phyloP scores from a whole-genome alignment of 2,329 filamentous ascomycete species.

The Nakataea oryzae region DNA sequence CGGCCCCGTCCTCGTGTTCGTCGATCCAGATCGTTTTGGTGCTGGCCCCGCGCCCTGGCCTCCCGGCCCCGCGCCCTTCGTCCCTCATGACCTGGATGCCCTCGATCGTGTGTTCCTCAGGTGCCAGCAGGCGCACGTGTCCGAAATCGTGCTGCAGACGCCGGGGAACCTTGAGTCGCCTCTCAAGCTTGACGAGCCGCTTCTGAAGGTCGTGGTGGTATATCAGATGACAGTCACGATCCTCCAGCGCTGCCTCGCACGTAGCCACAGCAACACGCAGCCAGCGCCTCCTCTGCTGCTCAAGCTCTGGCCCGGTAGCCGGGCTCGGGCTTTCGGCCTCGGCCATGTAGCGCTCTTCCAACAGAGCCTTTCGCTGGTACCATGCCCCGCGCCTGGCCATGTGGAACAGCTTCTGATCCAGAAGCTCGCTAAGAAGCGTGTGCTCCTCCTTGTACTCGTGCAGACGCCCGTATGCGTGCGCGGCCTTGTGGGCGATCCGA shows the following conservation, averaged over 20 bases:
- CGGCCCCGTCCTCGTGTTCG: constrained; percentile 51
- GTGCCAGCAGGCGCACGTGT: constrained; percentile 68
- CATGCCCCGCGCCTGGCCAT: constrained; percentile 74
- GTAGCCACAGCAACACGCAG: constrained; percentile 65
- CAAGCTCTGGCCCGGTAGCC: constrained; percentile 20
- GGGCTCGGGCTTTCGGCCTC: constrained; percentile 35
- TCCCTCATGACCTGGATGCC: constrained; percentile 68
- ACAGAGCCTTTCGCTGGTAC: constrained; percentile 89
- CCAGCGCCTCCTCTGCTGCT: constrained; percentile 70
- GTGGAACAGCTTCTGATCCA: constrained; percentile 77
- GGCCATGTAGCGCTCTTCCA: constrained; percentile 94
- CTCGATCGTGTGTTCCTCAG: constrained; percentile 63
- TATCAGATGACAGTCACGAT: constrained; percentile 80
- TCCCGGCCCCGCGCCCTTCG: constrained; percentile 20
- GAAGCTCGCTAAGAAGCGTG: constrained; percentile 59
- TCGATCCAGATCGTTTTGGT: constrained; percentile 86
- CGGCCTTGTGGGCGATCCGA: constrained; percentile 80
- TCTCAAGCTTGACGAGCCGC: constrained; percentile 84
- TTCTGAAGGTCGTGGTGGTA: constrained; percentile 94
- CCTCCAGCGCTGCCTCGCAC: constrained; percentile 78
- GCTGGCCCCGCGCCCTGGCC: constrained; percentile 31
- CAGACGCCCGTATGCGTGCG: constrained; percentile 66
- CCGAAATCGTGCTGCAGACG: constrained; percentile 87
- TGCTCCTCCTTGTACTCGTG: constrained; percentile 76
- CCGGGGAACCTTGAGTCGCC: constrained; percentile 68